phyloP scores from a whole-genome alignment of 176 grass and related monocot genomes.

The Urochloa ruziziensis region DNA sequence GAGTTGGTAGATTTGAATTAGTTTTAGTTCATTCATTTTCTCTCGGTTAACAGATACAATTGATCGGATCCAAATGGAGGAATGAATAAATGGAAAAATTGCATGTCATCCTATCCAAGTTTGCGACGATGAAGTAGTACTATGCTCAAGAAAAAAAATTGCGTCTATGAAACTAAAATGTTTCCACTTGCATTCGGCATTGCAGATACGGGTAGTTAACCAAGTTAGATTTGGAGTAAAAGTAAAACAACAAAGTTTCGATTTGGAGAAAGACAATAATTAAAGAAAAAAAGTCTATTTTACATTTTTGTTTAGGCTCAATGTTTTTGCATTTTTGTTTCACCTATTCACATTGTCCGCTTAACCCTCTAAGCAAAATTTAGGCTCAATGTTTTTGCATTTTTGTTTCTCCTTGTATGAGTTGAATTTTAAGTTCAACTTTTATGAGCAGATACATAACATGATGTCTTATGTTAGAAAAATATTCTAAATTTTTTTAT shows the following conservation, averaged over 20 bases:
- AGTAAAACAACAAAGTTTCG: not conserved
- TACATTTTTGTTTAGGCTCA: no score
- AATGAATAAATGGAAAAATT: not conserved
- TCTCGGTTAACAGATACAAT: not conserved
- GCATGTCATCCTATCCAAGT: not conserved
- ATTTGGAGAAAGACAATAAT: not conserved
- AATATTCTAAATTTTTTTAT: no score
- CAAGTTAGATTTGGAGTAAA: not conserved
- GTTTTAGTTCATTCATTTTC: not conserved
- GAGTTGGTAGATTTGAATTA: conserved; percentile 8
- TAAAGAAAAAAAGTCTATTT: no score
- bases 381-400: no score
- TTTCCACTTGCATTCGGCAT: not conserved
- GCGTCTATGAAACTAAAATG: no score
- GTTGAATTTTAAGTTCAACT: no score
- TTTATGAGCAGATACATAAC: no score
- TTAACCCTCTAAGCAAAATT: no score
- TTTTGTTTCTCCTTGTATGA: no score
- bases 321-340: no score
- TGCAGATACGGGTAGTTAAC: not conserved
- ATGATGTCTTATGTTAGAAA: no score
- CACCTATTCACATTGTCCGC: no score
- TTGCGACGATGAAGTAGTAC: not conserved
- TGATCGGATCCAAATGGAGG: not conserved
- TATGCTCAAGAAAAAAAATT: not conserved